Base-by-base conservation (phyloP, 2,329 filamentous ascomycete species). In the Cercospora sesami region DNA sequence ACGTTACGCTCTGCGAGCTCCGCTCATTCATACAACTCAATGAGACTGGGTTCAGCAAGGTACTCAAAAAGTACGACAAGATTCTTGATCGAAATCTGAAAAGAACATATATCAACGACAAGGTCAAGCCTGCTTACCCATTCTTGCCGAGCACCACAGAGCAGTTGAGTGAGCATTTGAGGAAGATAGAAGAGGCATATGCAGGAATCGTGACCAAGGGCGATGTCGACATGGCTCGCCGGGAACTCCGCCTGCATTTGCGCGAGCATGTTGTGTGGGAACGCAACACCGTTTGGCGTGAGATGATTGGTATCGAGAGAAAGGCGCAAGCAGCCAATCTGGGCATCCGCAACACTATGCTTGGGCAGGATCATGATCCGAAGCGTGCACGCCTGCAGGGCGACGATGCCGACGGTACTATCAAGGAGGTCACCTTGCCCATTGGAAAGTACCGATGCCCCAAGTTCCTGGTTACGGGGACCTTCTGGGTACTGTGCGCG, bases 201-300 rank as follows among this genome's bases (percentile, higher is more conserved):
- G 89, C 93, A 1, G 86, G 90, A 28, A 83, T 97, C 18, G 91
- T 96, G 64, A 96, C 93, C 0, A 87, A 90, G 51, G 93, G 93
- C 31, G 92, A 99, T 75, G 81, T 91, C 3, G 84, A 86, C 5
- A 82, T 91, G 12, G 94, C 95, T 4, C 92, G 89, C 75, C 90
- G 92, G 73, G 95, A 98, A 77, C 84, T 99, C 66, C 88, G 95
- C 64, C 87, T 97, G 31, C 94, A 99, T 77, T 86, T 99, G 28
- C 86, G 95, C 66, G 96, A 99, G 80, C 95, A 99, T 79, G 94
- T 99, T 21, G 94, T 98, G 0, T 99, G 95, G 96, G 96, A 99
- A 79, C 88, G 95, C 66, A 99, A 99, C 78, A 99, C 95, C 0
- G 95, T 99, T 18, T 99, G 95, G 95, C 86, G 96, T 81, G 95